phyloP scores from a whole-genome alignment of 78 protist species.

The Dictyostelium brefeldianum region DNA sequence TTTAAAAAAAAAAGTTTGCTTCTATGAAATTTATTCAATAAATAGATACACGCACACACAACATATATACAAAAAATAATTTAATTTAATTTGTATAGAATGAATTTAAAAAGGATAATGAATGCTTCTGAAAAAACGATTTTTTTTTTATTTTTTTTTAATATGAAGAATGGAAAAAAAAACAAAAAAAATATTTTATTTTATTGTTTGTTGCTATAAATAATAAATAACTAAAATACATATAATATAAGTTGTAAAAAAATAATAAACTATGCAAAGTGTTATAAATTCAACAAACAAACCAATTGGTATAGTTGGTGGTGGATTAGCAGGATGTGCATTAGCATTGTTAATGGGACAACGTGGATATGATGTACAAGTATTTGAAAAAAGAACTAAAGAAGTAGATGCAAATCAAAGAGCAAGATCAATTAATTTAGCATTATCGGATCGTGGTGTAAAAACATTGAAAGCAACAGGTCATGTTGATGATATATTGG shows the following conservation, averaged over 20 bases:
- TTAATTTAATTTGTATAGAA: too few species aligned
- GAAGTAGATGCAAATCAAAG: neutral
- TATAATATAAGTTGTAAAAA: too few species aligned
- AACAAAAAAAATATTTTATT: neutral
- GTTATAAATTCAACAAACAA: neutral
- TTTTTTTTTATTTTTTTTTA: neutral
- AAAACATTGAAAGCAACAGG: conserved; percentile 63
- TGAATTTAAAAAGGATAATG: too few species aligned
- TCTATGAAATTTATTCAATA: too few species aligned
- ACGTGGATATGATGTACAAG: conserved; percentile 31
- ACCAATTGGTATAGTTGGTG: conserved; percentile 47
- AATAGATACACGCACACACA: too few species aligned
- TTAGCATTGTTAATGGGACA: conserved; percentile 44
- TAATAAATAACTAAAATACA: neutral
- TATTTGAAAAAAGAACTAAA: conserved; percentile 49
- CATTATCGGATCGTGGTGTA: conserved; percentile 67
- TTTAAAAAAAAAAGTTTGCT: too few species aligned
- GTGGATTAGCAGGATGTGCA: conserved; percentile 60
- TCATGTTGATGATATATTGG: conserved; percentile 21
- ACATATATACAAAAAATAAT: too few species aligned
- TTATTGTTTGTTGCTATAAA: neutral
- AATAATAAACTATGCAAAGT: too few species aligned
- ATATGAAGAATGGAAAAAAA: too few species aligned
- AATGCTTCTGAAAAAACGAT: too few species aligned
- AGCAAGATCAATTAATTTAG: conserved; percentile 80